Conservation (phyloP, 148 eudicot species). For the Vaccinium darrowii region DNA sequence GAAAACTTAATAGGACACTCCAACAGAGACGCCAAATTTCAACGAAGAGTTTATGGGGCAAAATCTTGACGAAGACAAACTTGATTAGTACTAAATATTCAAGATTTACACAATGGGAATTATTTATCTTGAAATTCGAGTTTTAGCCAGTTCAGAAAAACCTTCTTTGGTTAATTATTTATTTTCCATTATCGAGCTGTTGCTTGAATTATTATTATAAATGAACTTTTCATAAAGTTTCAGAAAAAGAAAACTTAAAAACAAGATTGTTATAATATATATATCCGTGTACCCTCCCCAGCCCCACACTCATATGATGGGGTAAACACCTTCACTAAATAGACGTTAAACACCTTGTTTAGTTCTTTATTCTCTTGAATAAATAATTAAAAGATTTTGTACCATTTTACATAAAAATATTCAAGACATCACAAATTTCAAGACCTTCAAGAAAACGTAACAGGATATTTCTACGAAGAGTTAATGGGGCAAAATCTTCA, state of each 20-base stretch:
- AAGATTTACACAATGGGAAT: too few species aligned
- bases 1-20: too few species aligned
- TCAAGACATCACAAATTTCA: background rate
- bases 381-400: background rate
- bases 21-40: background rate
- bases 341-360: background rate
- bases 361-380: background rate
- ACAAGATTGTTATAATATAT: background rate
- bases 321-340: slow-evolving; percentile 2
- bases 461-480: background rate
- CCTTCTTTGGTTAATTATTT: too few species aligned
- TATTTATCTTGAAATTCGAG: too few species aligned
- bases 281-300: background rate
- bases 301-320: background rate
- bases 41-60: too few species aligned
- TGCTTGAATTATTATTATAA: too few species aligned
- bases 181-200: too few species aligned
- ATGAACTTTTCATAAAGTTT: too few species aligned
- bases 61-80: too few species aligned
- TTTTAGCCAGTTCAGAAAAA: too few species aligned
- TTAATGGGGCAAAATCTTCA: background rate
- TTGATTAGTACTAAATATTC: too few species aligned
- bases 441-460: background rate
- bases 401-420: background rate
- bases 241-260: too few species aligned